Conservation (phyloP, 495 filamentous ascomycete species). For the Penicillium paradoxum region DNA sequence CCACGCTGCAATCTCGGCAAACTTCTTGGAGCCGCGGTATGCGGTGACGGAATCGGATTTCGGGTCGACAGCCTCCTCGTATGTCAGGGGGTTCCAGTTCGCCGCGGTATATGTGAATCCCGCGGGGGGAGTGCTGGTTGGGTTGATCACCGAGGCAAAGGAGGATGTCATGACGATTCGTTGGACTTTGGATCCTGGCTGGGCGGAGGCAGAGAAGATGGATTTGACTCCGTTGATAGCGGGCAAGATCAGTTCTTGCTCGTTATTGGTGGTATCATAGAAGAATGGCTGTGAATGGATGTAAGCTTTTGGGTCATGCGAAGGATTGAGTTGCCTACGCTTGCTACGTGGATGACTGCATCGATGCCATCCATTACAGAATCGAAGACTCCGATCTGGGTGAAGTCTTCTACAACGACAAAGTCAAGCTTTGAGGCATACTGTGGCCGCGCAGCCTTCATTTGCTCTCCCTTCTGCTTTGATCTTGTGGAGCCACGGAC, state of each 20-base stretch:
- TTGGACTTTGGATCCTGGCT: constrained; percentile 56
- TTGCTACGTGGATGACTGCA: constrained; percentile 39
- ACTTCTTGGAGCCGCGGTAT: constrained; percentile 58
- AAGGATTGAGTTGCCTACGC: constrained; percentile 18
- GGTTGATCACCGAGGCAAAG: constrained; percentile 62
- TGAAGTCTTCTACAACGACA: constrained; percentile 36
- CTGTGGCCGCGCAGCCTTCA: constrained; percentile 27
- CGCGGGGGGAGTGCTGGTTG: constrained; percentile 29
- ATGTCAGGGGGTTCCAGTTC: constrained; percentile 73
- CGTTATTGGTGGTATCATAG: constrained; percentile 46
- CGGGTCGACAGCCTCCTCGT: constrained; percentile 47
- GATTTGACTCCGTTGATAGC: constrained; percentile 51
- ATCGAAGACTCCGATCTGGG: constrained; percentile 30
- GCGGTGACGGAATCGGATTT: constrained; percentile 39
- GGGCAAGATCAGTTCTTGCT: constrained; percentile 67
- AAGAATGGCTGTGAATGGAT: constrained; percentile 15
- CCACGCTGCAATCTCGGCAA: constrained; percentile 52
- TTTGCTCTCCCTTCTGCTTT: constrained; percentile 25
- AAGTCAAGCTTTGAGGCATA: constrained; percentile 31
- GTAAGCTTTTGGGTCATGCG: neutral
- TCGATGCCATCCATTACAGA: constrained; percentile 31
- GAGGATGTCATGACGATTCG: constrained; percentile 70
- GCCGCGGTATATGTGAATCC: constrained; percentile 55
- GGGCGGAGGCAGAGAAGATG: constrained; percentile 27
- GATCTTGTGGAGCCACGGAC: constrained; percentile 39